Evolutionary conservation across 2,329 filamentous ascomycete genomes (phyloP), one percentile per base, ranked within the genome.

Genomic region (Colletotrichum falcatum): DNA sequence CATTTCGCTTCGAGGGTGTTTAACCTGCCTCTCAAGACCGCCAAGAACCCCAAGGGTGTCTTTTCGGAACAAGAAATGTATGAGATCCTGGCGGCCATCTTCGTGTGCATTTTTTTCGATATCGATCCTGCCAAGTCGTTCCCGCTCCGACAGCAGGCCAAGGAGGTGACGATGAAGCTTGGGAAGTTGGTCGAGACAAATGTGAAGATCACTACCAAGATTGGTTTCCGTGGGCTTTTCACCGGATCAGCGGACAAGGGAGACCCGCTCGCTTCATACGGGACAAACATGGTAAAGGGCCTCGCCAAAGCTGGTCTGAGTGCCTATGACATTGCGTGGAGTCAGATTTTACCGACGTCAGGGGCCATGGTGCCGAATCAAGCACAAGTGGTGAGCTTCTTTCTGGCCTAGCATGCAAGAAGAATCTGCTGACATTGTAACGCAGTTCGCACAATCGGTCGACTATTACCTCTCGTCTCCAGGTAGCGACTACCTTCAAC

Each of bases 321-420:
- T 62, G 82, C 85, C 3, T 85, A 89, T 30, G 90, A 94, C 61
- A 89, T 94, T 71, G 89, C 91, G 0, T 93, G 90, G 88, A 87
- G 86, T 30, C 90, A 93, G 76, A 86, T 94, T 48, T 76, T 94
- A 59, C 92, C 92, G 0, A 90, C 90, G 0, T 89, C 90, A 0
- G 86, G 86, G 5, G 88, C 90, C 1, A 87, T 92, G 78, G 89
- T 93, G 9, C 90, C 92, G 1, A 92, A 89, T 75, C 91, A 94
- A 77, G 90, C 88, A 1, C 88, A 92, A 76, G 84, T 92, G 75
- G 87, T 90, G 80, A 80, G 85, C 82, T 28, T 28, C 16, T 7
- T 7, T 33, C 3, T 8, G 20, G 14, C 5, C 12, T 1, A 26
- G 37, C 11, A 3, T 23, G 26, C 12, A 16, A 18, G 12, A 46